phyloP scores from a whole-genome alignment of 2,329 filamentous ascomycete genomes.

The Thielaviopsis euricoi region DNA sequence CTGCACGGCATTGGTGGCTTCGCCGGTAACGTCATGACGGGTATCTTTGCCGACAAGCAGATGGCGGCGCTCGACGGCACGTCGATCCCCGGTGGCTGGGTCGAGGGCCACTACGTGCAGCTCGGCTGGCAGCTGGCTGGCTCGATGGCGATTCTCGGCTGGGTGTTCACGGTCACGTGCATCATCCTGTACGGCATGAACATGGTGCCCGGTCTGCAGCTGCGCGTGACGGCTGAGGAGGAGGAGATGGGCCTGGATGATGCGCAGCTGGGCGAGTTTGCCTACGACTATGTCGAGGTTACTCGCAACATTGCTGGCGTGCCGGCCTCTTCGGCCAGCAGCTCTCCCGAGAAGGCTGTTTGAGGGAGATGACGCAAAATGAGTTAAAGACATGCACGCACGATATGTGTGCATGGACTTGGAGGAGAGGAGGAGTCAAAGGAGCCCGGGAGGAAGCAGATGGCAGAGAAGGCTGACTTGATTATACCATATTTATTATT shows the following conservation, averaged over 20 bases:
- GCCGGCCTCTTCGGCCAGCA: conserved; percentile 7
- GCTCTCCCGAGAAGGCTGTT: conserved; percentile 11
- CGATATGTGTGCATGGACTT: no score
- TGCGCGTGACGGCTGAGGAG: conserved; percentile 49
- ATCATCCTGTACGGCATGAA: conserved; percentile 56
- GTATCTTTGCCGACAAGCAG: conserved; percentile 57
- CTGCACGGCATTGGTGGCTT: conserved; percentile 78
- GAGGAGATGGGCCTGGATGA: conserved; percentile 58
- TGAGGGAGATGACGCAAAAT: background rate
- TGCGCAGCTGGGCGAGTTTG: conserved; percentile 65
- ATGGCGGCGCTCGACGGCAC: conserved; percentile 55
- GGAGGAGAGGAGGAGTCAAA: background rate
- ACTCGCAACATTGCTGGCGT: conserved; percentile 41
- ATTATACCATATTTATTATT: no score
- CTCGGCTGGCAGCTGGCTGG: conserved; percentile 57
- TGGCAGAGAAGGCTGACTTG: no score
- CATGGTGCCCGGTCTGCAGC: conserved; percentile 51
- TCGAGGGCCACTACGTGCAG: conserved; percentile 54
- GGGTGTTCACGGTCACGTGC: conserved; percentile 51
- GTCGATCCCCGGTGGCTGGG: conserved; percentile 45
- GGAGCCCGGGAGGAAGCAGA: no score
- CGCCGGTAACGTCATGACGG: conserved; percentile 62
- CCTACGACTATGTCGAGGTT: conserved; percentile 67
- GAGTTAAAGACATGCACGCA: no score
- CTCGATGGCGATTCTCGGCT: conserved; percentile 45